Evolutionary conservation across 2,329 filamentous ascomycete species (phyloP), one percentile per base, ranked within the genome.

Genomic region (Hypoxylon sp.): DNA sequence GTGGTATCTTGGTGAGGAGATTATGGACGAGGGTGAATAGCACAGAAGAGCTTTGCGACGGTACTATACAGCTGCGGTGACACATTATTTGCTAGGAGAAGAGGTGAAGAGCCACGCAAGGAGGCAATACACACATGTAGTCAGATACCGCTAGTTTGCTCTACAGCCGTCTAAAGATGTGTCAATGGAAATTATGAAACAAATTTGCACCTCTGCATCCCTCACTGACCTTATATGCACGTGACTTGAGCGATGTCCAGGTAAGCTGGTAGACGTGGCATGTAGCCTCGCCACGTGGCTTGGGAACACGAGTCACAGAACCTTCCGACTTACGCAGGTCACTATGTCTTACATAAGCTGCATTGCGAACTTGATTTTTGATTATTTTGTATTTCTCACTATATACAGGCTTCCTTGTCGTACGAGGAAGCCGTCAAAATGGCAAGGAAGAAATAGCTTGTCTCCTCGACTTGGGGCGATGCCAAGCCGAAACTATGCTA

Each of bases 261-360:
- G 34, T n/a, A 37, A 16, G 41, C 41, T 25, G 12, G 29, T 29
- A 48, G 52, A 67, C 43, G 56, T 68, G 57, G 57, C 62, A 65
- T 12, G 54, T 37, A 43, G 37, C 58, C 57, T 56, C 9, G 61
- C 61, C 61, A 68, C 65, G 61, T 68, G 61, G 53, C 65, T 25
- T 29, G 16, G 7, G 25, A 41, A 54, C 43, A 41, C 39, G 3
- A n/a, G 37, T 25, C 9, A 25, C 39, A 19, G n/a, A 46, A 52
- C 29, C 16, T 46, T 52, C 41, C 52, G 41, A 56, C 29, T 47
- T 29, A 56, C 53, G 29, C 41, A 47, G n/a, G 19, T 34, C 29
- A 47, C 37, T 8, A 19, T 16, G 30, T 47, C 41, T 56, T 14
- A 53, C 32, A 37, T 27, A 9, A 45, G 6, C 6, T 54, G 8